Percentiles rank a stretch among this genome's conserved stretches.
Evolutionary conservation across 1,139 yeast species (phyloP).

Genomic region (Wickerhamiella pararugosa): DNA sequence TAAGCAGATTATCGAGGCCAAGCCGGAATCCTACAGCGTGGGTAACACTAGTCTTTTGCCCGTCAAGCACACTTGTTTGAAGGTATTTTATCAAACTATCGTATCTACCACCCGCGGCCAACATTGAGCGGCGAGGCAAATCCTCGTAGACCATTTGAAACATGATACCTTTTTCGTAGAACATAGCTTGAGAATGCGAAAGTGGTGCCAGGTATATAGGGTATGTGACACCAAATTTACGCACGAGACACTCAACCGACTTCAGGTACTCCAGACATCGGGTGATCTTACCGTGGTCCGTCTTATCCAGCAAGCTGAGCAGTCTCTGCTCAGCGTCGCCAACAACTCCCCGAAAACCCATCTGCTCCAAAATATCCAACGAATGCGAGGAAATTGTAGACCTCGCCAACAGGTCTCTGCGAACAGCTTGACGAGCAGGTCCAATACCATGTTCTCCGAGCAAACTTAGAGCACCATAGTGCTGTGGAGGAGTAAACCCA

Average conservation of each 20-base stretch:
- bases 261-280: conserved; percentile 44
- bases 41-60: conserved; percentile 27
- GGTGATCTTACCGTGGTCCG: conserved; percentile 36
- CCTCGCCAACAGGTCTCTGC: conserved; percentile 49
- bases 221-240: conserved; percentile 42
- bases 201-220: conserved; percentile 48
- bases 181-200: conserved; percentile 65
- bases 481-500: conserved; percentile 56
- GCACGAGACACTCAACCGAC: conserved; percentile 40
- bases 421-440: conserved; percentile 49
- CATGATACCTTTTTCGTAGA: conserved; percentile 71
- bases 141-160: conserved; percentile 67
- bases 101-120: conserved; percentile 90
- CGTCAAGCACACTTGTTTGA: conserved; percentile 34
- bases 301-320: conserved; percentile 57
- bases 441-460: conserved; percentile 66
- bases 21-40: conserved; percentile 78
- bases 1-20: conserved; percentile 45
- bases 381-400: conserved; percentile 69
- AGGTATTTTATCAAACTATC: conserved; percentile 54
- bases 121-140: conserved; percentile 27
- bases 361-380: conserved; percentile 62
- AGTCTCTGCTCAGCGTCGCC: conserved; percentile 48
- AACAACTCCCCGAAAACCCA: conserved; percentile 59
- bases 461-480: conserved; percentile 45